Percentiles rank a stretch among this genome's conserved stretches.
phyloP scores from a whole-genome alignment of 2,329 filamentous ascomycete genomes.

The Berkeleyomyces basicola region DNA sequence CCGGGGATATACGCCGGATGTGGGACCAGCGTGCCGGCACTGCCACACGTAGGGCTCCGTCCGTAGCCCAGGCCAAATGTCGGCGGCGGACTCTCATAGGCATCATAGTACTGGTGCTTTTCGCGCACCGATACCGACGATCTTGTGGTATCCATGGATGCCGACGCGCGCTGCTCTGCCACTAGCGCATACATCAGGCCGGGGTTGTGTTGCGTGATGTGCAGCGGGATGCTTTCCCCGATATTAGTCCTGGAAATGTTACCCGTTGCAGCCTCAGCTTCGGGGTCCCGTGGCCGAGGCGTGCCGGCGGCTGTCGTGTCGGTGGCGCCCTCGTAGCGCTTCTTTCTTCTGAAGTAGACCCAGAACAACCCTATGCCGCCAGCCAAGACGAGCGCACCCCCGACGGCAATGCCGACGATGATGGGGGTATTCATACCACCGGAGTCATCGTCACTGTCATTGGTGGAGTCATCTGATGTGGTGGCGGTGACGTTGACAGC shows the following conservation, averaged over 20 bases:
- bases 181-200: neutral
- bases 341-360: conserved; percentile 31
- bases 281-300: neutral
- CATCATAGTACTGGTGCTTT: neutral
- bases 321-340: conserved; percentile 15
- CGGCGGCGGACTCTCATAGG: neutral
- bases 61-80: neutral
- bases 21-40: conserved; percentile 20
- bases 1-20: conserved; percentile 32
- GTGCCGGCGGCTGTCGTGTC: neutral
- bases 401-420: conserved; percentile 37
- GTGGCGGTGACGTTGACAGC: conserved; percentile 26
- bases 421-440: conserved; percentile 28
- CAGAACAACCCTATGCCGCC: conserved; percentile 28
- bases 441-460: conserved; percentile 18
- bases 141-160: neutral
- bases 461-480: conserved; percentile 5
- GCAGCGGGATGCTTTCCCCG: neutral
- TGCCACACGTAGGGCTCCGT: neutral
- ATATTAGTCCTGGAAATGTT: neutral
- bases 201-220: neutral
- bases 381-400: conserved; percentile 27
- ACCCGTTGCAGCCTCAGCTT: neutral
- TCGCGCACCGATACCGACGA: neutral
- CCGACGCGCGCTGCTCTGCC: conserved; percentile 6